Evolutionary conservation across 2,329 filamentous ascomycete species (phyloP).

Genomic region (Claviceps humidiphila): DNA sequence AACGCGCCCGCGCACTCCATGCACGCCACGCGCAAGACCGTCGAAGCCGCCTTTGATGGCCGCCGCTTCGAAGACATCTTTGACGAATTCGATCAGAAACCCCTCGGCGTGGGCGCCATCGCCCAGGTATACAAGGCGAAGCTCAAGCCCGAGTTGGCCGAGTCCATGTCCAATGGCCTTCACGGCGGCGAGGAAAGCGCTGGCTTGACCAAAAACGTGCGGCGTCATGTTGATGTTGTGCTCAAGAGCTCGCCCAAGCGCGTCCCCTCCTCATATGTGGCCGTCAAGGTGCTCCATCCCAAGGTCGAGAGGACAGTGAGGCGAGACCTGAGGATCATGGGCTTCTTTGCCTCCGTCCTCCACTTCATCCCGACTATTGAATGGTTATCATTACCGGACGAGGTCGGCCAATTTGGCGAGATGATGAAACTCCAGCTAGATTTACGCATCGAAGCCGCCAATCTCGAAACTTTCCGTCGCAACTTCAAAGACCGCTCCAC

Average conservation of each 20-base stretch:
- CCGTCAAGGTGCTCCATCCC: slow-evolving; percentile 90
- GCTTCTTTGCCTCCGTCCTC: slow-evolving; percentile 71
- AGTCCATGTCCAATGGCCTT: slow-evolving; percentile 42
- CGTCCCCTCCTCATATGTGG: slow-evolving; percentile 84
- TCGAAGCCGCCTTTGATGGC: slow-evolving; percentile 70
- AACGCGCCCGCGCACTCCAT: slow-evolving; percentile 88
- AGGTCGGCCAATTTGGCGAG: slow-evolving; percentile 85
- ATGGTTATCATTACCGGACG: slow-evolving; percentile 91
- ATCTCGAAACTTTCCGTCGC: slow-evolving; percentile 73
- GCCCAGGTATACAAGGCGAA: slow-evolving; percentile 97
- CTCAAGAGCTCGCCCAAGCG: slow-evolving; percentile 76
- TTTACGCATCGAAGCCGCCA: slow-evolving; percentile 85
- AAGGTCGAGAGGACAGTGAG: slow-evolving; percentile 78
- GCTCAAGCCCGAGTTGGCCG: slow-evolving; percentile 64
- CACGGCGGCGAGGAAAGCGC: slow-evolving; percentile 26
- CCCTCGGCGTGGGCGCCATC: slow-evolving; percentile 87
- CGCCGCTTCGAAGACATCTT: slow-evolving; percentile 82
- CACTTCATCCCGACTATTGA: slow-evolving; percentile 88
- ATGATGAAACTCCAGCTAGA: slow-evolving; percentile 99
- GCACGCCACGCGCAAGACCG: slow-evolving; percentile 61
- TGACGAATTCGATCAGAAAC: slow-evolving; percentile 82
- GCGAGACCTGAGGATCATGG: slow-evolving; percentile 90
- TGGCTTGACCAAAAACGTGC: slow-evolving; percentile 55
- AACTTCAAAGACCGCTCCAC: slow-evolving; percentile 84
- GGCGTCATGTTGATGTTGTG: slow-evolving; percentile 70